These are phyloP conservation scores for Fusarium veterinarium DNA, from an alignment of 2,329 filamentous ascomycete species.

Conservation along the genomic window DNA sequence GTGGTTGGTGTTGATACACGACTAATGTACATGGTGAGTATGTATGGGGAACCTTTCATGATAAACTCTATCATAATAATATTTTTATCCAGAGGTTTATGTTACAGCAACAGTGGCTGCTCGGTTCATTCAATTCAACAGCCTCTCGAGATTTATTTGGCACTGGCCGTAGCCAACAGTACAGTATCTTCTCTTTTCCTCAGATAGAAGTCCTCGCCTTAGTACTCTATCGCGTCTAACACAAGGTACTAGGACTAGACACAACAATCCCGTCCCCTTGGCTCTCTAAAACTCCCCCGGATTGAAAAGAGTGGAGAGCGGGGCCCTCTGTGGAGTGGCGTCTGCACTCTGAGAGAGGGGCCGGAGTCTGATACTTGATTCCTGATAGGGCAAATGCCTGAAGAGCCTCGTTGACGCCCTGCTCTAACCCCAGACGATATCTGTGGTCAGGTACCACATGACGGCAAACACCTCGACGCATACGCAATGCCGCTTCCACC, in stretches of 20 bases:
- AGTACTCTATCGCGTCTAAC: conserved; percentile 6
- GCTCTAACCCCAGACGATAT: conserved; percentile 36
- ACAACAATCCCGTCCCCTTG: not conserved
- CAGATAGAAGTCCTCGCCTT: not conserved
- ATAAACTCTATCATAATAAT: not conserved
- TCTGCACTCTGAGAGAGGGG: conserved; percentile 12
- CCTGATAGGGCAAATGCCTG: conserved; percentile 28
- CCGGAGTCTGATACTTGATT: conserved; percentile 10
- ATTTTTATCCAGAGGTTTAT: not conserved
- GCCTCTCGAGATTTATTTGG: not conserved
- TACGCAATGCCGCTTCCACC: conserved; percentile 35
- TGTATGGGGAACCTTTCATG: not conserved
- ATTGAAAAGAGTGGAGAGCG: conserved; percentile 36
- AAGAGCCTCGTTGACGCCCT: conserved; percentile 21
- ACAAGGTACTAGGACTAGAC: not conserved
- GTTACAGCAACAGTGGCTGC: not conserved
- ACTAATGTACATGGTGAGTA: not conserved
- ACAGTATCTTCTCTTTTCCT: not conserved
- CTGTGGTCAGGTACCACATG: conserved; percentile 39
- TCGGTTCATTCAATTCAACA: not conserved
- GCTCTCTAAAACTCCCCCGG: conserved; percentile 29
- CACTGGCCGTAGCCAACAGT: not conserved
- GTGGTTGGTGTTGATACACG: conserved; percentile 17
- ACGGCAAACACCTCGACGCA: conserved; percentile 28
- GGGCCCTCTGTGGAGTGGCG: conserved; percentile 12